These are phyloP conservation scores for Pseudocercospora pini-densiflorae DNA, from an alignment of 2,329 filamentous ascomycete genomes.

Conservation along the genomic window DNA sequence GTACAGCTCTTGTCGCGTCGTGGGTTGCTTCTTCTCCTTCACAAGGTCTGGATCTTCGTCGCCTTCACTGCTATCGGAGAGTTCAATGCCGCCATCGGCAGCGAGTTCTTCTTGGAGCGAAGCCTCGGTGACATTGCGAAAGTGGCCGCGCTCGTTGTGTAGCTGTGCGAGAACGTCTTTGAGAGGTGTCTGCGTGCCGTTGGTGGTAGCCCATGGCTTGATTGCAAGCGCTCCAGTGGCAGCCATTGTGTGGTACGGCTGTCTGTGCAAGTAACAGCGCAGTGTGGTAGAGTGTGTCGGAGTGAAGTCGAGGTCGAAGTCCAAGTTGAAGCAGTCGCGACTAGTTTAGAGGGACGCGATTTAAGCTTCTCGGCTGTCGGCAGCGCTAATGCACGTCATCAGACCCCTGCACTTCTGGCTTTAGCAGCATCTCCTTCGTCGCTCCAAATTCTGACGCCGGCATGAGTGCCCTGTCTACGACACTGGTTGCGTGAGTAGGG, in stretches of 20 bases:
- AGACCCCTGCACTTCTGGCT: background rate
- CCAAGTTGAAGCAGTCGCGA: background rate
- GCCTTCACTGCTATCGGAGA: constrained; percentile 53
- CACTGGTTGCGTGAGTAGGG: too few relatives aligned
- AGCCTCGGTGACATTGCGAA: constrained; percentile 77
- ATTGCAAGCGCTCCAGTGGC: constrained; percentile 57
- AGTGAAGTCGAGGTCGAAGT: background rate
- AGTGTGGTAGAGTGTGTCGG: background rate
- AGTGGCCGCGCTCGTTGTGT: constrained; percentile 77
- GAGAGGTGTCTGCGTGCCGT: constrained; percentile 62
- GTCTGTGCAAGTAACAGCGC: background rate
- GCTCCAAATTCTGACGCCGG: too few relatives aligned
- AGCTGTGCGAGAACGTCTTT: constrained; percentile 78
- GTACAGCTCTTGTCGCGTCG: constrained; percentile 45
- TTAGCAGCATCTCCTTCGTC: too few relatives aligned
- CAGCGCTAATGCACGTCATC: constrained; percentile 3
- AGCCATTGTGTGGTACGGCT: constrained; percentile 16
- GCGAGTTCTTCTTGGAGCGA: constrained; percentile 71
- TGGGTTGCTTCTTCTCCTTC: constrained; percentile 21
- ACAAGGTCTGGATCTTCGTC: constrained; percentile 45
- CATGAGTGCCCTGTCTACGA: too few relatives aligned
- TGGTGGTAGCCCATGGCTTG: constrained; percentile 63
- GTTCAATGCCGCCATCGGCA: constrained; percentile 46
- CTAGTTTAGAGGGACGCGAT: background rate
- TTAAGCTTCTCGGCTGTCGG: background rate